phyloP scores from a whole-genome alignment of 768 basidiomycete genomes.

The Suillus plorans region DNA sequence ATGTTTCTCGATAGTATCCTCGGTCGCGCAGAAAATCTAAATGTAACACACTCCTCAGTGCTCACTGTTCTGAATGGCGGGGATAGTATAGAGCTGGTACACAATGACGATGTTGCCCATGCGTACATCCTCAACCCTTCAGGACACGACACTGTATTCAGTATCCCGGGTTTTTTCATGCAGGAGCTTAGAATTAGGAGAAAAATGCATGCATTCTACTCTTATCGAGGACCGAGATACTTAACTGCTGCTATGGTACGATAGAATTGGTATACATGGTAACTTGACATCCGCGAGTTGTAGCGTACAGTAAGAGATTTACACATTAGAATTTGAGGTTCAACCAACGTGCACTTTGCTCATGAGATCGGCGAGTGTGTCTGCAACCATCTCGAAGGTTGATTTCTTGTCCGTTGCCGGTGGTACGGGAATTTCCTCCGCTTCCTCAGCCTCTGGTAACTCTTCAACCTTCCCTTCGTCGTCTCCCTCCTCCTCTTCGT shows the following conservation, averaged over 20 bases:
- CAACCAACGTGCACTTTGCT: slow-evolving; percentile 57
- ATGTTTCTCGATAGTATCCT: background rate
- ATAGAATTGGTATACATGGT: slow-evolving; percentile 24
- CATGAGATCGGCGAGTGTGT: slow-evolving; percentile 65
- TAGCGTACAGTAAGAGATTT: slow-evolving; percentile 9
- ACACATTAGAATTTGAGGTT: slow-evolving; percentile 10
- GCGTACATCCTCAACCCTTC: slow-evolving; percentile 8
- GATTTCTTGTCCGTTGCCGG: slow-evolving; percentile 20
- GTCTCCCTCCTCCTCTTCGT: slow-evolving; percentile 62
- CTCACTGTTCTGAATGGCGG: background rate
- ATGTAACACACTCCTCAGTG: background rate
- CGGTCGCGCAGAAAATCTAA: background rate
- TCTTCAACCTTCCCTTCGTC: slow-evolving; percentile 41
- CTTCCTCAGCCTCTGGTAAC: slow-evolving; percentile 28
- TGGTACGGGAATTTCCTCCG: slow-evolving; percentile 20
- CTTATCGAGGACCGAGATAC: slow-evolving; percentile 48
- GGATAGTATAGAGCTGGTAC: background rate
- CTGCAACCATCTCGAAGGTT: slow-evolving; percentile 38
- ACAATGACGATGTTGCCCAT: slow-evolving; percentile 3
- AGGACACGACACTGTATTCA: background rate
- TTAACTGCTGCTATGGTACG: slow-evolving; percentile 12
- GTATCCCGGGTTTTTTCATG: slow-evolving; percentile 8
- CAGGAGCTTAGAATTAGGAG: background rate
- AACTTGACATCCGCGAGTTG: background rate
- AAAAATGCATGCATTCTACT: slow-evolving; percentile 34